These are phyloP conservation scores for Backusella tuberculispora DNA, from an alignment of 192 early-diverging fungal species.

Conservation along the genomic window DNA sequence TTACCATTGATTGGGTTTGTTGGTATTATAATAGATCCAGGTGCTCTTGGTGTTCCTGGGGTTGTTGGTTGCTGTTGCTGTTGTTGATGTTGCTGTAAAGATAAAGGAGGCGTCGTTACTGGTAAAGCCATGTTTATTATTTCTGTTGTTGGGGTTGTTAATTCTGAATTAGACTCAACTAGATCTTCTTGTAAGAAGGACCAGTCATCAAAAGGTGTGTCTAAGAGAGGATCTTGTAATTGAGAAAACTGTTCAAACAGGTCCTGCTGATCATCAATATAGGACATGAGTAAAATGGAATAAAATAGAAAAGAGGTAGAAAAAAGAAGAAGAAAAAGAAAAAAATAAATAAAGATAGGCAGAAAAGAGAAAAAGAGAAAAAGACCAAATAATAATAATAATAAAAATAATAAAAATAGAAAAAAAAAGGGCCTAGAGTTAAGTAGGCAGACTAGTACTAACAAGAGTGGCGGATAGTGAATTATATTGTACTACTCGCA, in stretches of 20 bases:
- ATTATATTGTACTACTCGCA: background rate
- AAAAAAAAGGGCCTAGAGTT: background rate
- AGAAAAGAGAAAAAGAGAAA: too few species aligned
- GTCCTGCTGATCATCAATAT: conserved; percentile 5
- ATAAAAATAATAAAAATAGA: background rate
- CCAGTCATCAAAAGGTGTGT: background rate
- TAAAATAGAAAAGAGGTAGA: background rate
- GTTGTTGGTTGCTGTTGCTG: background rate
- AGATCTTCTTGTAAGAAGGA: conserved; percentile 7
- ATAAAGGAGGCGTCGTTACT: background rate
- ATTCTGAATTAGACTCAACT: background rate
- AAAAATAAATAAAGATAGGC: background rate
- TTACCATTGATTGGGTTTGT: too few species aligned
- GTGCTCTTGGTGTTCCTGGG: background rate
- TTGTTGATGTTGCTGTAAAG: background rate
- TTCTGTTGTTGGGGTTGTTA: background rate
- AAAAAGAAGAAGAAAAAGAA: background rate
- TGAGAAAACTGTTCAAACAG: conserved; percentile 10
- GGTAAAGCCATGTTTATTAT: background rate
- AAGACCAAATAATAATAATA: too few species aligned
- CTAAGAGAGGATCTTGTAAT: background rate
- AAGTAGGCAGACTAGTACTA: background rate
- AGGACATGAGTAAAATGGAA: background rate
- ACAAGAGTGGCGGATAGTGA: background rate
- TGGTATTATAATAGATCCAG: too few species aligned